Conservation (phyloP, 345 rosid species). For the Cardamine chenopodiifolia region DNA sequence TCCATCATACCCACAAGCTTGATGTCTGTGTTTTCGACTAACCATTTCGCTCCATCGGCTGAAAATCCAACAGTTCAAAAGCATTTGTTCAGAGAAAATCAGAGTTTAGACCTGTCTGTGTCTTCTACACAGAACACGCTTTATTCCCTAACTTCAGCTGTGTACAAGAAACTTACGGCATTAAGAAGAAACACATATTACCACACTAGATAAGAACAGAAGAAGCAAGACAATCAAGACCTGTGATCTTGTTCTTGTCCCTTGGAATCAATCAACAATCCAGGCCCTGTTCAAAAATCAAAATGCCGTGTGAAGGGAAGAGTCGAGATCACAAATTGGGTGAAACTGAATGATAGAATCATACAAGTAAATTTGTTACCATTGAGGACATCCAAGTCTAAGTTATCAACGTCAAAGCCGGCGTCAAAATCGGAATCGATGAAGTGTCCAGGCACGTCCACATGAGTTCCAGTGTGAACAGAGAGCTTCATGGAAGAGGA, state of each 20-base stretch:
- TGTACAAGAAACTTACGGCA: neutral
- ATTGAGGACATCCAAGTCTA: conserved; percentile 59
- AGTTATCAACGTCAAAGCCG: neutral
- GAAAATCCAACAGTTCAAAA: neutral
- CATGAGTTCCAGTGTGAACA: conserved; percentile 85
- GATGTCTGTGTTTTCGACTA: conserved; percentile 85
- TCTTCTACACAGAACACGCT: conserved; percentile 86
- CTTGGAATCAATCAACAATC: conserved; percentile 63
- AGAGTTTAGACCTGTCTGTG: conserved; percentile 64
- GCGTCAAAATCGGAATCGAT: conserved; percentile 67
- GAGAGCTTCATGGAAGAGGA: conserved; percentile 62
- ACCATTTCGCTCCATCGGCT: conserved; percentile 77
- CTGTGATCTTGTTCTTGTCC: conserved; percentile 46
- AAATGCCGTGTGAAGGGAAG: neutral
- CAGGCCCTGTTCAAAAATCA: conserved; percentile 48
- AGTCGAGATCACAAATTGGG: neutral
- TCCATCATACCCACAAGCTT: conserved; percentile 66
- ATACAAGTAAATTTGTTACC: conserved; percentile 40
- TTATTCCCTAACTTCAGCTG: conserved; percentile 70
- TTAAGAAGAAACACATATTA: neutral
- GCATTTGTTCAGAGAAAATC: neutral
- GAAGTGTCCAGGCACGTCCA: conserved; percentile 92
- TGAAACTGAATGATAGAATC: neutral
- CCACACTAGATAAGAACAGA: neutral
- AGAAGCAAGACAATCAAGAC: neutral